Base-by-base conservation (phyloP, 306 rosid genomes). In the Corylus avellana region DNA sequence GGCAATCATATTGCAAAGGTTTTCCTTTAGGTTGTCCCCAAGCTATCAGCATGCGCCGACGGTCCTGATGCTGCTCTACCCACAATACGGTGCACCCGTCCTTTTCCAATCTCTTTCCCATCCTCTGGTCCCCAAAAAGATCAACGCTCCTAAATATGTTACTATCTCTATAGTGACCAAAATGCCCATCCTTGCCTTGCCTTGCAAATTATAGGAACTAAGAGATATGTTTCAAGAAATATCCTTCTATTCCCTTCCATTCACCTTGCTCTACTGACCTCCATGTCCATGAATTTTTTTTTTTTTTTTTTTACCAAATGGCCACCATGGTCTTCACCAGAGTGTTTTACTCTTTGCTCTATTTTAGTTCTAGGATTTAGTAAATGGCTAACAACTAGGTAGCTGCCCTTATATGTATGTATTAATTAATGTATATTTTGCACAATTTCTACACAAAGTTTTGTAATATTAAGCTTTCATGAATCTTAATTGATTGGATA, bases 11-110 rank as follows among this genome's bases (percentile, higher is more conserved):
- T 86, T 96, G 29, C 98, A 90, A 84, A 96, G 98, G 49, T 91
- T 96, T 91, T 80, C 86, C 3, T 96, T 96, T 82, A 87, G 87
- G 77, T 76, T 96, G 85, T 91, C 98, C 81, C 97, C 98, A 5
- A 85, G 84, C 73, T 96, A 96, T 83, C 96, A 88, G 49, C 99
- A 96, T 20, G 99, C 97, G 17, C 99, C 99, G 42, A 90, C 99
- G 72, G 99, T 96, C 63, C 88, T 90, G 79, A 96, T 96, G 98
- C 85, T 93, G 37, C 98, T 96, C 25, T 86, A 96, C 78, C 99
- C 99, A 14, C 99, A 96, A 72, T 73, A 96, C 59, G 99, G 99
- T 9, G 99, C 98, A 0, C 99, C 99, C 50, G 77, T 96, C 79
- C 76, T 90, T 32, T 90, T 96, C 80, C 83, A 81, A 72, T 89